Base-by-base conservation (phyloP, 306 rosid genomes). In the Aeschynomene evenia region DNA sequence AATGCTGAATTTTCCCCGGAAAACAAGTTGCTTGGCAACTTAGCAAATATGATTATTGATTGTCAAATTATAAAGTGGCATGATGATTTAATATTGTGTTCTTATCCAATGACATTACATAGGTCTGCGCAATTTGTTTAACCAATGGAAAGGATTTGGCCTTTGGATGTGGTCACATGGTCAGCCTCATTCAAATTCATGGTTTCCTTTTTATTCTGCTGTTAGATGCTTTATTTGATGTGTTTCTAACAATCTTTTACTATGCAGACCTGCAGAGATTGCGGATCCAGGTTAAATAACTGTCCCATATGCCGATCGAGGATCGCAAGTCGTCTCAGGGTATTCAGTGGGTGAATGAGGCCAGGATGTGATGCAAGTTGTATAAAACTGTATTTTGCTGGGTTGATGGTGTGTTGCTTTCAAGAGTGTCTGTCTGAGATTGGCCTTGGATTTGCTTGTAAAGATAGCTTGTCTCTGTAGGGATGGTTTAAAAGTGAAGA, bases 131-230 rank as follows among this genome's bases (percentile, higher is more conserved):
- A 42, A 82, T 92, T 75, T 92, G 98, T 73, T 73, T 92, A 42
- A 87, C 92, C 45, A 83, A 81, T 63, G 70, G 39, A 23, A 92
- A 84, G 79, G 96, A 92, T 76, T 73, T 83, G 79, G 98, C 98
- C 24, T 92, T 92, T 69, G 82, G 80, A 42, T 92, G 96, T 76
- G 96, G 96, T 54, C 98, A 92, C 83, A 77, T 87, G 98, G 96
- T 91, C 76, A 81, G 90, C 65, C 58, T 49, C 74, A 40, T n/a
- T 56, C n/a, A 34, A 54, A 22, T n/a, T 28, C 63, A 52, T 14
- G 14, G 14, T 39, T 12, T 12, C 39, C 23, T 46, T 11, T 75
- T 23, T 48, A 6, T 46, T 14, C 1, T 69, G 28, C 22, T 12
- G 16, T 51, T 12, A 19, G 48, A 29, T 4, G 55, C 4, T 42